A percentile compares a stretch with the other conserved stretches of the same genome.
phyloP scores from a whole-genome alignment of 805 yeast genomes.

The Candida coquimbonensis region DNA sequence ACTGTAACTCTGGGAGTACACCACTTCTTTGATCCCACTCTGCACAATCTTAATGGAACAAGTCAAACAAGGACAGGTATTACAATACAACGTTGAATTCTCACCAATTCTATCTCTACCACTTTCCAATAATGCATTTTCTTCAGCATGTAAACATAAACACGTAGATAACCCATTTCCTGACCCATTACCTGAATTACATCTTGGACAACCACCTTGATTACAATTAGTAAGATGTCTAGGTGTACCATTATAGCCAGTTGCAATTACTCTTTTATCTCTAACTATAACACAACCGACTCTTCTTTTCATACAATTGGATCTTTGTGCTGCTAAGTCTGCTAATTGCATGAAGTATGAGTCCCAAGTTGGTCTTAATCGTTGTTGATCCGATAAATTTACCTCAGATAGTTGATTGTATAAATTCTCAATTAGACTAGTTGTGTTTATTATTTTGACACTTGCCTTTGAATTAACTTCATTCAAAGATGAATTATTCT shows the following conservation, averaged over 20 bases:
- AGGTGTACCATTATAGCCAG: slow-evolving; percentile 98
- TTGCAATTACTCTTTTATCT: slow-evolving; percentile 80
- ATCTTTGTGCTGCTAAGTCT: slow-evolving; percentile 83
- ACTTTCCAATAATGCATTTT: slow-evolving; percentile 88
- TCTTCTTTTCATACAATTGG: slow-evolving; percentile 94
- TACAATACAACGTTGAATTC: slow-evolving; percentile 72
- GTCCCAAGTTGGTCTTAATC: slow-evolving; percentile 93
- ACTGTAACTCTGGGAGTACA: slow-evolving; percentile 84
- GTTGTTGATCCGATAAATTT: slow-evolving; percentile 41
- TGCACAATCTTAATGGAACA: slow-evolving; percentile 95
- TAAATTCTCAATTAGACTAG: slow-evolving; percentile 30
- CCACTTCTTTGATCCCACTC: slow-evolving; percentile 84
- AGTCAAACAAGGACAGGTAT: slow-evolving; percentile 95
- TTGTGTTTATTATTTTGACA: slow-evolving; percentile 50
- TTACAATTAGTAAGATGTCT: slow-evolving; percentile 81
- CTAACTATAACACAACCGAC: slow-evolving; percentile 95
- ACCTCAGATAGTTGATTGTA: slow-evolving; percentile 32
- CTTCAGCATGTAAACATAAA: slow-evolving; percentile 94
- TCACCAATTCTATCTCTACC: slow-evolving; percentile 79
- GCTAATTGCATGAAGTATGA: slow-evolving; percentile 92
- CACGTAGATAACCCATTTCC: slow-evolving; percentile 77
- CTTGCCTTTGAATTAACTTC: slow-evolving; percentile 42
- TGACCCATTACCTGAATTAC: slow-evolving; percentile 59
- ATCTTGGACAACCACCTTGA: slow-evolving; percentile 91
- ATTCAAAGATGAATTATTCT: slow-evolving; percentile 26